Conservation (phyloP, 1,139 yeast genomes). For the Yamadazyma sp. region DNA sequence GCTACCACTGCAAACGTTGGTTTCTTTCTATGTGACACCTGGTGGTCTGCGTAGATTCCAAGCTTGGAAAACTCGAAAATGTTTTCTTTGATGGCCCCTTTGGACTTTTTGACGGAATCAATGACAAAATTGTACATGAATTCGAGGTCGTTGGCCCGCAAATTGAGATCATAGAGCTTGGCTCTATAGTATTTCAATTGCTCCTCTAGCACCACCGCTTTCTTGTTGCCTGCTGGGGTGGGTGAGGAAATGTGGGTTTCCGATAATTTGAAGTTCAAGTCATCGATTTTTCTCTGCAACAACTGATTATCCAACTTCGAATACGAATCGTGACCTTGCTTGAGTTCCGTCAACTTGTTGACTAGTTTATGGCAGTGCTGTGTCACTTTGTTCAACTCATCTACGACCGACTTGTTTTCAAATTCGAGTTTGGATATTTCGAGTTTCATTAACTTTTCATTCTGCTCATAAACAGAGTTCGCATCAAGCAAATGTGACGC, state of each 20-base stretch:
- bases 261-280: conserved; percentile 9
- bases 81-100: conserved; percentile 38
- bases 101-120: conserved; percentile 46
- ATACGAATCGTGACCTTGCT: conserved; percentile 5
- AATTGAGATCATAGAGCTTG: conserved; percentile 34
- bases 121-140: conserved; percentile 52
- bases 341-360: conserved; percentile 25
- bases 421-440: conserved; percentile 24
- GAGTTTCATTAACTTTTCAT: conserved; percentile 18
- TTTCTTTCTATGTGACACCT: conserved; percentile 10
- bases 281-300: conserved; percentile 12
- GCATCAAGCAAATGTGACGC: conserved; percentile 10
- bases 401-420: conserved; percentile 20
- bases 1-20: conserved; percentile 41
- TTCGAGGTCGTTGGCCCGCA: conserved; percentile 48
- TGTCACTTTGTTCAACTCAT: conserved; percentile 27
- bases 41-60: conserved; percentile 52
- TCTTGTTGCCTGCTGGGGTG: conserved; percentile 14
- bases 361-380: conserved; percentile 33
- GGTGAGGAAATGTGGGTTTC: conserved; percentile 9
- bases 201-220: conserved; percentile 13
- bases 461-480: conserved; percentile 15
- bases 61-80: conserved; percentile 42
- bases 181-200: conserved; percentile 38
- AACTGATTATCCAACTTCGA: conserved; percentile 6